A percentile compares a stretch with the other conserved stretches of the same genome.
phyloP scores from a whole-genome alignment of 2,329 filamentous ascomycete species.

The Fusarium agapanthi region DNA sequence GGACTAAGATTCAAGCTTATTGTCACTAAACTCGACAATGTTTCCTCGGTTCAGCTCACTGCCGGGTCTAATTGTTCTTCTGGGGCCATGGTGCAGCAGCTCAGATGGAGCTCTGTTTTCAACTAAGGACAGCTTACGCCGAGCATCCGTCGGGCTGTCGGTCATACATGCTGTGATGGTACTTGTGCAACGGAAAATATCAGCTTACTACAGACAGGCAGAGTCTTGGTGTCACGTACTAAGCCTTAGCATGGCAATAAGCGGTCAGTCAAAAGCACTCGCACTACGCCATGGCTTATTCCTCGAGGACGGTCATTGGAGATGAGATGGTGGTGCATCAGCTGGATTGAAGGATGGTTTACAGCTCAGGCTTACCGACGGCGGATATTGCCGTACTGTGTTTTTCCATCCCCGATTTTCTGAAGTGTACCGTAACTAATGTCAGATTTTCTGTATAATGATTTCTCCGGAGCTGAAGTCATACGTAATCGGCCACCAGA shows the following conservation, averaged over 20 bases:
- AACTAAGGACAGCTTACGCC: background rate
- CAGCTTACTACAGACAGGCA: background rate
- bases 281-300: background rate
- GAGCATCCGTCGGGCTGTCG: background rate
- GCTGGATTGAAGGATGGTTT: background rate
- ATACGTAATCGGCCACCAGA: background rate
- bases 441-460: background rate
- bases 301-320: background rate
- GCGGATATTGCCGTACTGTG: background rate
- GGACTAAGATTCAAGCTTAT: background rate
- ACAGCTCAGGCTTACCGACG: background rate
- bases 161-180: background rate
- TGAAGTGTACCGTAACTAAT: background rate
- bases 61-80: background rate
- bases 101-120: background rate
- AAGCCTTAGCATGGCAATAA: background rate
- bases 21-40: background rate
- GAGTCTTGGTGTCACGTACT: background rate
- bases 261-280: background rate
- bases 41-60: background rate
- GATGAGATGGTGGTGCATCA: background rate
- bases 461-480: background rate
- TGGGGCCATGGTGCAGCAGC: conserved; percentile 1
- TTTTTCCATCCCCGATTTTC: background rate
- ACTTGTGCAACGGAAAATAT: background rate